Evolutionary conservation across 768 basidiomycete species (phyloP).

Genomic region (Naganishia kalamii): DNA sequence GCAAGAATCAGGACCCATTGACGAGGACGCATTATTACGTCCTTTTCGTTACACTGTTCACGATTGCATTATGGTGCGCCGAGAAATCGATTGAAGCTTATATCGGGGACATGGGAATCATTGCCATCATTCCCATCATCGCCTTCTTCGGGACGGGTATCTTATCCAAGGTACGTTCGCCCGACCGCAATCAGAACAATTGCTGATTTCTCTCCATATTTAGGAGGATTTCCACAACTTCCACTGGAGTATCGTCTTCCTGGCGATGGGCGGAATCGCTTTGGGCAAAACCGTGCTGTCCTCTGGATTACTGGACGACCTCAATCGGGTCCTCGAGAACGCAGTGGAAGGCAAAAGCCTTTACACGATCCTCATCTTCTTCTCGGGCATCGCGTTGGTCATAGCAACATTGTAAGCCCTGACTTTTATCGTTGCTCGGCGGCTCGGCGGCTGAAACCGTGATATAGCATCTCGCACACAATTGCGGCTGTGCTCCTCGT

Average conservation of each 20-base stretch:
- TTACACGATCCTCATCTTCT: constrained; percentile 65
- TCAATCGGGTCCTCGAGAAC: constrained; percentile 55
- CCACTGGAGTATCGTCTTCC: constrained; percentile 87
- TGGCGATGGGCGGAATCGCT: constrained; percentile 96
- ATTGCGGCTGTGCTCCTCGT: constrained; percentile 95
- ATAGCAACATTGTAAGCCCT: constrained; percentile 44
- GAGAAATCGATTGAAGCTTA: constrained; percentile 67
- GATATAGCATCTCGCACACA: constrained; percentile 77
- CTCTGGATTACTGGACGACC: constrained; percentile 74
- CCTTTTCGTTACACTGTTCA: constrained; percentile 67
- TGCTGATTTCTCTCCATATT: not conserved
- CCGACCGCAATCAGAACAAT: not conserved
- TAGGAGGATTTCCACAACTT: constrained; percentile 77
- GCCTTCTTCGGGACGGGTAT: constrained; percentile 91
- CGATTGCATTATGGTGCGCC: constrained; percentile 84
- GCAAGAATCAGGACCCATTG: constrained; percentile 74
- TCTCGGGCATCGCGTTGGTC: constrained; percentile 52
- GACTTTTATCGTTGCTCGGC: not conserved
- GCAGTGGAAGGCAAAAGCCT: constrained; percentile 60
- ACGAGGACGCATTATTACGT: constrained; percentile 86
- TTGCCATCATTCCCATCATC: constrained; percentile 85
- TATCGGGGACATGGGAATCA: constrained; percentile 95
- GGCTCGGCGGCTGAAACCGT: constrained; percentile 61
- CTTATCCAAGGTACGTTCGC: constrained; percentile 69
- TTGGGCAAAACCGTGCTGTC: constrained; percentile 87